Evolutionary conservation across 495 filamentous ascomycete genomes (phyloP).

Genomic region (Neurospora tetrasperma): DNA sequence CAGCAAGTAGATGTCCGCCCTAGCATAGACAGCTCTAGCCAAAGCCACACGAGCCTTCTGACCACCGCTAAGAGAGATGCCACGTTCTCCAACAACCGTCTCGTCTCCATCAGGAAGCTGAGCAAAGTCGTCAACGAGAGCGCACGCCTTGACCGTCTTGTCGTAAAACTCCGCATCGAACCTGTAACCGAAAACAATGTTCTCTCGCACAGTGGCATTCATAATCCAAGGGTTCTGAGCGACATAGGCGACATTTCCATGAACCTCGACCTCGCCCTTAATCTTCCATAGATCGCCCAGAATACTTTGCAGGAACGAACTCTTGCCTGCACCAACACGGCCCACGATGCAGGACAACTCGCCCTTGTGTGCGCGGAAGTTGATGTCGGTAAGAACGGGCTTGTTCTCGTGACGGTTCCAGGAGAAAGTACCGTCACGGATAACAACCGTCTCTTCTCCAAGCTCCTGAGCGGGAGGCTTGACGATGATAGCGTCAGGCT

Average conservation of each 20-base stretch:
- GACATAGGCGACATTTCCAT: conserved; percentile 79
- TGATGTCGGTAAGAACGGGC: conserved; percentile 53
- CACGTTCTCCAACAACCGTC: conserved; percentile 93
- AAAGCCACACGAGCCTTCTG: conserved; percentile 95
- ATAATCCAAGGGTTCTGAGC: conserved; percentile 92
- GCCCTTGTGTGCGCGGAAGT: conserved; percentile 78
- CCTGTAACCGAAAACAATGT: conserved; percentile 93
- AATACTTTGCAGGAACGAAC: conserved; percentile 76
- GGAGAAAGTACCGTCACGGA: conserved; percentile 82
- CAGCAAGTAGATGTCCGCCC: conserved; percentile 92
- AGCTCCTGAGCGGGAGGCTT: conserved; percentile 55
- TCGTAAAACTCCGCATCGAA: conserved; percentile 96
- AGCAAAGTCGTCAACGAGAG: conserved; percentile 81
- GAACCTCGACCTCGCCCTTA: conserved; percentile 72
- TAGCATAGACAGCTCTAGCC: conserved; percentile 90
- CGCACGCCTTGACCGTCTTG: conserved; percentile 86
- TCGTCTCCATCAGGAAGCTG: conserved; percentile 92
- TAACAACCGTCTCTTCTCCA: conserved; percentile 75
- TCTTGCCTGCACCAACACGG: conserved; percentile 91
- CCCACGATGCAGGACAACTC: conserved; percentile 90
- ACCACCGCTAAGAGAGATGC: conserved; percentile 92
- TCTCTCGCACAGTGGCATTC: conserved; percentile 94
- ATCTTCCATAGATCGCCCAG: conserved; percentile 87
- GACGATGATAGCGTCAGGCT: conserved; percentile 65
- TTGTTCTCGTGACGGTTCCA: conserved; percentile 73